A percentile compares a stretch with the other conserved stretches of the same genome.
Conservation (phyloP, 768 basidiomycete species). For the Lactifluus piperatus region DNA sequence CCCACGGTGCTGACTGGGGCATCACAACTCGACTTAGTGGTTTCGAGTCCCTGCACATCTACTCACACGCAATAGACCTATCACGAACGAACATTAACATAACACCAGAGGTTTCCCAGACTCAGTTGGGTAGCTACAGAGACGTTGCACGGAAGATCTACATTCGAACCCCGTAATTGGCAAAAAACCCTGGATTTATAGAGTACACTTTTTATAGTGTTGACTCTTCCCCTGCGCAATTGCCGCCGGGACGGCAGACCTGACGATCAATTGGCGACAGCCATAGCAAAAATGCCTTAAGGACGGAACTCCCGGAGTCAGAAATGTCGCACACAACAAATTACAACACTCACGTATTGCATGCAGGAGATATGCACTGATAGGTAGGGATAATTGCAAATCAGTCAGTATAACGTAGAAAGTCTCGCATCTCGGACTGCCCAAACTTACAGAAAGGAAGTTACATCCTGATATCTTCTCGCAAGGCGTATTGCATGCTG, state of each 20-base stretch:
- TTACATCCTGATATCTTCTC: constrained; percentile 47
- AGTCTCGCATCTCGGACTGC: not conserved
- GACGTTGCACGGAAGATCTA: not conserved
- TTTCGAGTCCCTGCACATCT: no score
- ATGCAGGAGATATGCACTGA: constrained; percentile 49
- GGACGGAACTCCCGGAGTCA: not conserved
- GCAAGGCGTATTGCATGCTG: constrained; percentile 41
- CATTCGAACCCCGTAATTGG: not conserved
- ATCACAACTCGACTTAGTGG: no score
- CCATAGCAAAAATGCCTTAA: constrained; percentile 43
- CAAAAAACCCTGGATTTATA: not conserved
- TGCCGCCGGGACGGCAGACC: not conserved
- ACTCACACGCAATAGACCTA: no score
- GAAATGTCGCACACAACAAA: not conserved
- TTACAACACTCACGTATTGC: constrained; percentile 34
- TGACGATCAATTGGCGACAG: constrained; percentile 30
- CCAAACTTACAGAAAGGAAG: constrained; percentile 44
- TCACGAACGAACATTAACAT: no score
- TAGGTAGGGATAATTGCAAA: not conserved
- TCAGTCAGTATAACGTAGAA: not conserved
- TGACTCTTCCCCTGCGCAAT: not conserved
- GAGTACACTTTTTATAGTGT: not conserved
- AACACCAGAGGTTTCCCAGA: no score
- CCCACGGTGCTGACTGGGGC: no score
- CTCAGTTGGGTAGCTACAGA: not conserved